Evolutionary conservation across 768 basidiomycete species (phyloP), one percentile per base, ranked within the genome.

Genomic region (Pleurotus citrinopileatus): DNA sequence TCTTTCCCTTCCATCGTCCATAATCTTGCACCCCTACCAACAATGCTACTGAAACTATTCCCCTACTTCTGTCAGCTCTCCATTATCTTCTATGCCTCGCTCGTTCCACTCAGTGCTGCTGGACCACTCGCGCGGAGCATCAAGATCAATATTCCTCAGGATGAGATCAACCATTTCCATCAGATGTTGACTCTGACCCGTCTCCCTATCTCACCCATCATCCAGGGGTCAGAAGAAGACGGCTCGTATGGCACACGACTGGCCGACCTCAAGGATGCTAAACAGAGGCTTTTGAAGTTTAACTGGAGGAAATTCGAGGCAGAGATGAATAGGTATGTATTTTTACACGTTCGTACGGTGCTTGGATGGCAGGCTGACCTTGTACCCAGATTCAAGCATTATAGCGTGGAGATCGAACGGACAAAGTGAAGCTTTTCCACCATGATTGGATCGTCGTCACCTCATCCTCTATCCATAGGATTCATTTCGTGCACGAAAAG

Each of bases 401-500:
- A 36, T 23, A 13, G 28, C 17, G 48, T 51, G 15, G 32, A 51
- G 19, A 51, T 51, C 15, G 48, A 51, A n/a, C 17, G 20, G 12
- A 32, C 48, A 15, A 28, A 37, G 48, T 51, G 20, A 51, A 34
- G 13, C 19, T 22, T 15, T 36, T 20, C 19, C 10, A 37, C 22
- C 15, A 32, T 23, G 34, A 8, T 15, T 36, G n/a, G n/a, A n/a
- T n/a, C n/a, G n/a, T n/a, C n/a, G n/a, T n/a, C n/a, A n/a, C n/a
- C n/a, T n/a, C n/a, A n/a, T n/a, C n/a, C n/a, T n/a, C n/a, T n/a
- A n/a, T n/a, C n/a, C 4, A 8, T 13, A 51, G 48, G 19, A 36
- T 55, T 20, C 46, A 55, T 42, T 55, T 55, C 28, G 46, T 55
- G 25, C 54, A 55, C 27, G 45, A 55, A 26, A 32, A 29, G 17